Base-by-base conservation (phyloP, 2,329 filamentous ascomycete species). In the Nectriaceae sp. region DNA sequence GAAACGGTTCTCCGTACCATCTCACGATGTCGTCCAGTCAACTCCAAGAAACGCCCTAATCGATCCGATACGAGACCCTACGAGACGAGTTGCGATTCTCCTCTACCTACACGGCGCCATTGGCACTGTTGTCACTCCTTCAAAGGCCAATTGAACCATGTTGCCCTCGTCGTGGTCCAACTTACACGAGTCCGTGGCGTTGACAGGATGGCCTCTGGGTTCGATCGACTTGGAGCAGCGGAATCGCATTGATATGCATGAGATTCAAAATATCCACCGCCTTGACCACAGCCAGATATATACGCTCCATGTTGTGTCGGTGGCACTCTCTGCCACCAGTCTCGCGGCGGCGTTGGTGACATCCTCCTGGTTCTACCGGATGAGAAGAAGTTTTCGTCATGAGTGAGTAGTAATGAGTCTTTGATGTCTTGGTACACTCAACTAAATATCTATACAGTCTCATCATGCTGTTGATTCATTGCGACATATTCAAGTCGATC, bases 321-420 rank as follows among this genome's bases (percentile, higher is more conserved):
- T 84, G 16, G 57, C 65, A 3, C 62, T 73, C 20, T 70, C 75
- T 4, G 68, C 72, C 1, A 50, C 83, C 54, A 89, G 85, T 57
- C 70, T 89, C 24, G 44, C 77, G 3, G 74, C 80, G 11, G 79
- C 78, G 0, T 58, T 83, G 5, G 62, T 80, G 22, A 77, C 83
- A 2, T 77, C 87, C 35, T 88, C 86, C 69, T 90, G 85, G 84
- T 90, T 92, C 62, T 72, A 82, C 48, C 78, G 82, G 53, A 91
- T 91, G 85, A 78, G 82, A 56, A 79, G 87, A 61, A 84, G 79
- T 54, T 92, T 91, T 65, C 81, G 88, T 39, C 87, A 91, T 50
- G 59, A 64, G 65, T 61, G 45, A 70, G 80, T 70, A 5, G 16
- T 21, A n/a, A n/a, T n/a, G n/a, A n/a, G n/a, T n/a, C n/a, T n/a